phyloP scores from a whole-genome alignment of 768 basidiomycete species.

The Crassisporium funariophilum region DNA sequence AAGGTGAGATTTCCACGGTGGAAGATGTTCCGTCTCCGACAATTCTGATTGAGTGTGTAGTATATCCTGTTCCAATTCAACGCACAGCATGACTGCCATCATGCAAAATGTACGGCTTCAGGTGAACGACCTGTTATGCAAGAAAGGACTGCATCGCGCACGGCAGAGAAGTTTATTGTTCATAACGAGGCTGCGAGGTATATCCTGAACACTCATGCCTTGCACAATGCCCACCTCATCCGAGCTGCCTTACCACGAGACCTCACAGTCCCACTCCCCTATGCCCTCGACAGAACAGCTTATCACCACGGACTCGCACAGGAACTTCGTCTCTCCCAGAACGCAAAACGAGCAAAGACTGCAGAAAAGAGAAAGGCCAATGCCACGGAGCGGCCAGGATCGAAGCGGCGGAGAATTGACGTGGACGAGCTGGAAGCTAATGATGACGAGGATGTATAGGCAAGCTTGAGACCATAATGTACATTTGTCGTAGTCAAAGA shows the following conservation, averaged over 20 bases:
- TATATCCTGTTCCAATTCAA: slow-evolving; percentile 12
- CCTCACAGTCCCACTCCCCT: slow-evolving; percentile 6
- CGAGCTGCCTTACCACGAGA: slow-evolving; percentile 12
- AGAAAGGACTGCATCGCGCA: slow-evolving; percentile 2
- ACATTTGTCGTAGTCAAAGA: too few species aligned
- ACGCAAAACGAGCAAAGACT: slow-evolving; percentile 10
- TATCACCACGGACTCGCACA: slow-evolving; percentile 4
- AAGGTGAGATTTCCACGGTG: not conserved
- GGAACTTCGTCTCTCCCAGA: slow-evolving; percentile 4
- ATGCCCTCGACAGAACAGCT: slow-evolving; percentile 1
- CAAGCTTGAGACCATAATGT: too few species aligned
- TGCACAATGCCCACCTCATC: not conserved
- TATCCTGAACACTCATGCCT: slow-evolving; percentile 1
- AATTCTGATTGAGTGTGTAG: not conserved
- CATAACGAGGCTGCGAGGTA: slow-evolving; percentile 1
- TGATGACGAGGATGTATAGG: too few species aligned
- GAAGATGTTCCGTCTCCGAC: not conserved
- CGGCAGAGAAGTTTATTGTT: not conserved
- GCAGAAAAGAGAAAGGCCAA: slow-evolving; percentile 14
- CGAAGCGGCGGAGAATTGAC: too few species aligned
- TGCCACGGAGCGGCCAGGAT: too few species aligned
- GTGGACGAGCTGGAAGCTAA: too few species aligned
- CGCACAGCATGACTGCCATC: slow-evolving; percentile 10
- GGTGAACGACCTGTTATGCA: slow-evolving; percentile 5
- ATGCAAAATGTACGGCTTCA: slow-evolving; percentile 5